A percentile compares a stretch with the other conserved stretches of the same genome.
Evolutionary conservation across 164 flowering plant genomes (phyloP).

Genomic region (Santalum album): DNA sequence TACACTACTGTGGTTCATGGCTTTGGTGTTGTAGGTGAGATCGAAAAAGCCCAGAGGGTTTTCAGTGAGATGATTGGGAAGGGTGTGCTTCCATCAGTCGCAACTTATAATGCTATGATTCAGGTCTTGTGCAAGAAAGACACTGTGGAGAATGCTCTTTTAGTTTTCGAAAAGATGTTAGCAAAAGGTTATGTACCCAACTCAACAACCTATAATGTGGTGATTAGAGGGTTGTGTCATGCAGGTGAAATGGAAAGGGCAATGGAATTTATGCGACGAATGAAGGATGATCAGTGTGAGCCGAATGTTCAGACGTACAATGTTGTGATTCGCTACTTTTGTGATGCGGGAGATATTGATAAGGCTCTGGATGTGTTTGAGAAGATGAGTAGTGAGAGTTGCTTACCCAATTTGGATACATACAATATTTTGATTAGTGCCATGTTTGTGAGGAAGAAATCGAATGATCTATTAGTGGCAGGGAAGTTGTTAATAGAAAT

Average conservation of each 20-base stretch:
- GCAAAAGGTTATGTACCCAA: slow-evolving; percentile 74
- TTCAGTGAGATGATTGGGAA: slow-evolving; percentile 54
- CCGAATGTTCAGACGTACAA: slow-evolving; percentile 79
- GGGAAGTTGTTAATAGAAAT: slow-evolving; percentile 83
- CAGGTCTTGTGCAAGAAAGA: slow-evolving; percentile 87
- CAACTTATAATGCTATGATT: slow-evolving; percentile 80
- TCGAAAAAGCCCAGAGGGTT: slow-evolving; percentile 52
- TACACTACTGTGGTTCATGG: slow-evolving; percentile 90
- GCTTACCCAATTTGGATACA: slow-evolving; percentile 87
- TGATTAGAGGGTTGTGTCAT: slow-evolving; percentile 82
- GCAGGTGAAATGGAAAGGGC: slow-evolving; percentile 57
- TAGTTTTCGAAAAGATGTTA: slow-evolving; percentile 66
- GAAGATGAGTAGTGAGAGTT: slow-evolving; percentile 50
- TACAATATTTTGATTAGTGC: slow-evolving; percentile 69
- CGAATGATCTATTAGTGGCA: slow-evolving; percentile 69
- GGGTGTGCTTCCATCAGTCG: slow-evolving; percentile 78
- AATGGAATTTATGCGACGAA: slow-evolving; percentile 47
- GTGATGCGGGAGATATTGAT: slow-evolving; percentile 75
- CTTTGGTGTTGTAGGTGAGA: slow-evolving; percentile 66
- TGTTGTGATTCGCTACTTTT: slow-evolving; percentile 60
- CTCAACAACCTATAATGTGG: slow-evolving; percentile 51
- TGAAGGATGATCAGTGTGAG: slow-evolving; percentile 56
- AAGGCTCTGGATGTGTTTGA: slow-evolving; percentile 49
- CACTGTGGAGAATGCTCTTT: slow-evolving; percentile 57
- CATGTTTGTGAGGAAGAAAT: slow-evolving; percentile 72